Evolutionary conservation across 352 stramenopile species (phyloP).

Genomic region (Pythium insidiosum): DNA sequence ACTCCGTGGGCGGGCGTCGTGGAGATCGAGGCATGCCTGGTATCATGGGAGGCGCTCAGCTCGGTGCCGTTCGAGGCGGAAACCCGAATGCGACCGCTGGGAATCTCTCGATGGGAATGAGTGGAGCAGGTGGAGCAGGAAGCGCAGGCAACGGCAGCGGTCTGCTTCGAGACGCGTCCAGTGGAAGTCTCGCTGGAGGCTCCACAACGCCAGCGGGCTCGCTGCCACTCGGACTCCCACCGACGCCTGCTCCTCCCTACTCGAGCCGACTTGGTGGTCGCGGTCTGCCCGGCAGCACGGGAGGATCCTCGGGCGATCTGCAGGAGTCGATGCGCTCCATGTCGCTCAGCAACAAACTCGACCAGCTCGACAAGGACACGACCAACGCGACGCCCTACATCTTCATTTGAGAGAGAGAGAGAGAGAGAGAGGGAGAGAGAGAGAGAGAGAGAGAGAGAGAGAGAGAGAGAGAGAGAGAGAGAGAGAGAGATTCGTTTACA

Average conservation of each 20-base stretch:
- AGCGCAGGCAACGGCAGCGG: too few relatives aligned
- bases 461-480: too few relatives aligned
- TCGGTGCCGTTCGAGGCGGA: neutral
- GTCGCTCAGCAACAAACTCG: constrained; percentile 58
- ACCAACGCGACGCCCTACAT: constrained; percentile 27
- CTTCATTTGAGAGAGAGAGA: constrained; percentile 5
- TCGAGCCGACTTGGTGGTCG: neutral
- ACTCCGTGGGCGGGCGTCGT: neutral
- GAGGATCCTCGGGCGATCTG: constrained; percentile 1
- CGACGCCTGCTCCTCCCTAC: neutral
- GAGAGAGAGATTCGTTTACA: too few relatives aligned
- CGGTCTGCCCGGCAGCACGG: neutral
- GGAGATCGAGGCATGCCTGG: neutral
- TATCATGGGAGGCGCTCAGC: neutral
- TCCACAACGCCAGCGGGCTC: too few relatives aligned
- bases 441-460: too few relatives aligned
- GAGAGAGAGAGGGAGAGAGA: too few relatives aligned
- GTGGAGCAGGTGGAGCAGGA: too few relatives aligned
- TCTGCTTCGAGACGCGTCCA: too few relatives aligned
- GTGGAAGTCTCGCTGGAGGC: too few relatives aligned
- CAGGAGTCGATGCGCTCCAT: constrained; percentile 9
- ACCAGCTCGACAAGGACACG: constrained; percentile 70
- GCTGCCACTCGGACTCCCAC: too few relatives aligned
- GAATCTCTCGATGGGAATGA: too few relatives aligned
- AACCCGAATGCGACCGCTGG: neutral